phyloP scores from a whole-genome alignment of 495 filamentous ascomycete species.

The Ramalina peruviana region DNA sequence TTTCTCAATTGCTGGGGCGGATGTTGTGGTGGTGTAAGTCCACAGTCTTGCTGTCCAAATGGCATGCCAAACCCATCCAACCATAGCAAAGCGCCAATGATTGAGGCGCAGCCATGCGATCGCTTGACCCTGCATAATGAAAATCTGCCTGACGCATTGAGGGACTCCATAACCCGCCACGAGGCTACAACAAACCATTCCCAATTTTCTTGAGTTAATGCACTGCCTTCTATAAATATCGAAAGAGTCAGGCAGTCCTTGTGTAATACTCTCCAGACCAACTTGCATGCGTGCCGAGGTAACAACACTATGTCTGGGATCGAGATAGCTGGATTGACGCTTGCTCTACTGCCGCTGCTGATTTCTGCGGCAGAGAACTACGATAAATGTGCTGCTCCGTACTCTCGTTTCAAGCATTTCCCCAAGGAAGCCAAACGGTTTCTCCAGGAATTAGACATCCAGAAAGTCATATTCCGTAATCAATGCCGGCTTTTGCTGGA shows the following conservation, averaged over 20 bases:
- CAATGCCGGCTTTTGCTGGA: conserved; percentile 8
- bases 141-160: too few relatives aligned
- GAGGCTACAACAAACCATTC: too few relatives aligned
- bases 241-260: too few relatives aligned
- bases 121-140: too few relatives aligned
- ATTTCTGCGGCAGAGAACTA: conserved; percentile 18
- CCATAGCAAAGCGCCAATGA: too few relatives aligned
- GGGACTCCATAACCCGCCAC: too few relatives aligned
- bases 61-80: too few relatives aligned
- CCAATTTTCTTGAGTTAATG: background rate
- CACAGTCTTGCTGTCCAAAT: too few relatives aligned
- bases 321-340: conserved; percentile 12
- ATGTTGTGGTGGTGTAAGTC: too few relatives aligned
- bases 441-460: background rate
- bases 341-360: conserved; percentile 18
- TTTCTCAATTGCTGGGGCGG: too few relatives aligned
- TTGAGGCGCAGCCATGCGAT: too few relatives aligned
- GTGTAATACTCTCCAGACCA: background rate
- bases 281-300: background rate
- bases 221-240: background rate
- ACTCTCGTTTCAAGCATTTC: conserved; percentile 10
- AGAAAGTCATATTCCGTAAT: conserved; percentile 10
- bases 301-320: background rate
- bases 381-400: conserved; percentile 16
- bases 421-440: conserved; percentile 6